phyloP scores from a whole-genome alignment of 148 eudicot species.

The Dianthus caryophyllus region DNA sequence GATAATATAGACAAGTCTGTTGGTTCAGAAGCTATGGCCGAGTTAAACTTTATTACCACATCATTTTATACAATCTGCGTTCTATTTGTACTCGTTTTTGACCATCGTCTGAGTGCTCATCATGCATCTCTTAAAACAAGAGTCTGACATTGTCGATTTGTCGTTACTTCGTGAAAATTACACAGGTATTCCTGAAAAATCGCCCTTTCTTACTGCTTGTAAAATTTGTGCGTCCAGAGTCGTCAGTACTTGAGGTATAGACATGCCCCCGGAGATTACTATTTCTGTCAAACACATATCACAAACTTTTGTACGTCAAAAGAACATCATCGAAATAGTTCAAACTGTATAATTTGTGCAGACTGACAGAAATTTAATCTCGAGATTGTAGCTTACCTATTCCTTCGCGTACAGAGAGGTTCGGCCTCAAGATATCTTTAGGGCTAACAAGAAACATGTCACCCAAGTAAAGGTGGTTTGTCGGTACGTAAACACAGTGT shows the following conservation, averaged over 20 bases:
- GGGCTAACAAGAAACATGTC: conserved; percentile 67
- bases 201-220: conserved; percentile 37
- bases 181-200: conserved; percentile 38
- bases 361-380: not conserved
- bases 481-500: conserved; percentile 71
- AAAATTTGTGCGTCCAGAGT: conserved; percentile 39
- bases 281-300: conserved; percentile 48
- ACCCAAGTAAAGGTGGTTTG: conserved; percentile 79
- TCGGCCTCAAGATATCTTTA: conserved; percentile 71
- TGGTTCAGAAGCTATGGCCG: conserved; percentile 3
- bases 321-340: no score
- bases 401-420: conserved; percentile 82
- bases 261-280: conserved; percentile 83
- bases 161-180: conserved; percentile 18
- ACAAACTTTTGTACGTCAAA: no score
- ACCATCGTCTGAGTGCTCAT: not conserved
- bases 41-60: conserved; percentile 1
- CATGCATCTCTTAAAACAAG: not conserved
- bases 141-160: not conserved
- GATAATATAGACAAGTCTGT: not conserved
- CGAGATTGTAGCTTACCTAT: conserved; percentile 40
- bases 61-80: conserved; percentile 3
- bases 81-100: not conserved
- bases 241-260: conserved; percentile 60
- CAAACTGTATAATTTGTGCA: no score